Conservation (phyloP, 768 basidiomycete genomes). For the Tephrocybe sp. region DNA sequence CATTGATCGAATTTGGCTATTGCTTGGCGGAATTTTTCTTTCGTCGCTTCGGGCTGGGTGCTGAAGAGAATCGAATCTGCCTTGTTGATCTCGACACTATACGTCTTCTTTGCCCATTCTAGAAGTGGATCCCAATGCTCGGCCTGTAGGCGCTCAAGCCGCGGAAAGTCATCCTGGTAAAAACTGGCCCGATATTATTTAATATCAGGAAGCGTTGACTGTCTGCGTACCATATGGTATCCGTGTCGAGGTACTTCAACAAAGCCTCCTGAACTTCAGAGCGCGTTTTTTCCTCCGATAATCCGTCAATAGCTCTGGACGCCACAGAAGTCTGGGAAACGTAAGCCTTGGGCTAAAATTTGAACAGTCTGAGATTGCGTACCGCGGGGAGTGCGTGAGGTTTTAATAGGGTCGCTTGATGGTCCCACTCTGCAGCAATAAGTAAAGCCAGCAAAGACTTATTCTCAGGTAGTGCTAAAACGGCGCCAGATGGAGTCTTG, state of each 20-base stretch:
- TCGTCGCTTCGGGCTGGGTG: slow-evolving; percentile 68
- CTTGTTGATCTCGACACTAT: slow-evolving; percentile 62
- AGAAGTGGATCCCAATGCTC: slow-evolving; percentile 88
- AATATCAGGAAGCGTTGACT: background rate
- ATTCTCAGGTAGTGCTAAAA: slow-evolving; percentile 63
- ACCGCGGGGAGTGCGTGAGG: slow-evolving; percentile 93
- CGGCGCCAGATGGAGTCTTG: slow-evolving; percentile 86
- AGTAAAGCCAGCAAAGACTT: slow-evolving; percentile 77
- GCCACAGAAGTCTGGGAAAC: slow-evolving; percentile 77
- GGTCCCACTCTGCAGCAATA: slow-evolving; percentile 96
- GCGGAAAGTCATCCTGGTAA: slow-evolving; percentile 73
- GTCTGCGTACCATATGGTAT: slow-evolving; percentile 76
- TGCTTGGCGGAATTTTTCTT: slow-evolving; percentile 52
- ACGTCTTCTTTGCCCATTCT: slow-evolving; percentile 70
- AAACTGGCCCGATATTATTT: slow-evolving; percentile 49
- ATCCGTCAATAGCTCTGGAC: slow-evolving; percentile 84
- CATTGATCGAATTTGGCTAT: slow-evolving; percentile 70
- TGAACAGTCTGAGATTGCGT: slow-evolving; percentile 12
- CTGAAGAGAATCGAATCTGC: slow-evolving; percentile 71
- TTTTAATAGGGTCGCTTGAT: slow-evolving; percentile 81
- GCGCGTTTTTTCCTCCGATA: slow-evolving; percentile 54
- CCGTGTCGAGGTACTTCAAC: slow-evolving; percentile 88
- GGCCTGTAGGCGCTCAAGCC: slow-evolving; percentile 73
- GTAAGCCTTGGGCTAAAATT: slow-evolving; percentile 3
- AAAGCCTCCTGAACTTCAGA: slow-evolving; percentile 64